Evolutionary conservation across 805 yeast genomes (phyloP), one percentile per base, ranked within the genome.

Genomic region (Zygoascus flipseniorum): DNA sequence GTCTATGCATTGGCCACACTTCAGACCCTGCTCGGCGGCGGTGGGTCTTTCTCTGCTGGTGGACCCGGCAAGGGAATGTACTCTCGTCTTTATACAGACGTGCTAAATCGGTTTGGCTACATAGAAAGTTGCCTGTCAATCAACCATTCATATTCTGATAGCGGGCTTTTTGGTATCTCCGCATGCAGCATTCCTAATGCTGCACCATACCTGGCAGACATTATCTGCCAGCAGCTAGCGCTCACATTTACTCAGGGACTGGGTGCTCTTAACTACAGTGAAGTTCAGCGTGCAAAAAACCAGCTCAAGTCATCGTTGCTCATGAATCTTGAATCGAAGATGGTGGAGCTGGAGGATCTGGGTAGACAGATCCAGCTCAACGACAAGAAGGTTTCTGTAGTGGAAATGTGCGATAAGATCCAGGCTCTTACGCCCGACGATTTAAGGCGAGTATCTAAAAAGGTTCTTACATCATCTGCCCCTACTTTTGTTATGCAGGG

Each of bases 41-140:
- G 98, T 54, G 95, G 97, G 5, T 89, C 98, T 1, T 93, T 93
- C 65, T 84, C 95, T 18, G 98, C 99, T 9, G 99, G 99, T 59
- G 99, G 99, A 0, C 99, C 99, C 16, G 99, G 99, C 52, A 93
- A 93, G 69, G 99, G 99, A 3, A 90, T 93, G 98, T 93, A 89
- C 67, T 88, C 97, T 3, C 78, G 98, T 55, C 79, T 95, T 23
- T 93, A 89, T 72, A 88, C 96, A 0, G 81, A 89, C 61, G 96
- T 93, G 2, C 75, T 93, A 65, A 92, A 92, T 70, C 93, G 85
- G 66, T 87, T 86, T 66, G 95, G 95, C 42, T 90, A 85, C 66
- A 82, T 93, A 50, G 99, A 93, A 65, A 84, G 86, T 62, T 89
- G 96, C 67, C 75, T 82, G 62, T 80, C 95, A 8, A 89, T 90